Percentiles rank a stretch among this genome's conserved stretches.
These are phyloP conservation scores for Sporothrix phasma DNA, from an alignment of 2,329 filamentous ascomycete genomes.

Conservation along the genomic window DNA sequence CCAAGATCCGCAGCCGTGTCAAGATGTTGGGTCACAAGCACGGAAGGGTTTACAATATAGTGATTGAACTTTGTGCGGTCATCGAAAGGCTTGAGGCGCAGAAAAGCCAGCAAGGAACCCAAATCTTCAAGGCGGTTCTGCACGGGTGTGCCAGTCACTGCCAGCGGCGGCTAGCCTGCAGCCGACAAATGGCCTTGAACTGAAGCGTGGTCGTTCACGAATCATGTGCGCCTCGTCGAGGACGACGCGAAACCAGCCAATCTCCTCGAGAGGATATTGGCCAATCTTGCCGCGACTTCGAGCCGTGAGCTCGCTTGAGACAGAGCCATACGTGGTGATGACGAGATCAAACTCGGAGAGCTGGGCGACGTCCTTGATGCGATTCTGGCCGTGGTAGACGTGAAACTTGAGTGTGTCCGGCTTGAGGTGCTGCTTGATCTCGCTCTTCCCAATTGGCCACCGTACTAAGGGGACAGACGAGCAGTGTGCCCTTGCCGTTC, in stretches of 20 bases:
- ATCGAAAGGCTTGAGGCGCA: constrained; percentile 77
- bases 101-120: constrained; percentile 74
- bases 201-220: constrained; percentile 71
- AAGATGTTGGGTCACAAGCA: constrained; percentile 75
- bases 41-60: constrained; percentile 77
- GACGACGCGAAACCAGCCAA: constrained; percentile 89
- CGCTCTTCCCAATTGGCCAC: constrained; percentile 91
- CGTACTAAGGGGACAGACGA: constrained; percentile 83
- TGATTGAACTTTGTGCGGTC: constrained; percentile 65
- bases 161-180: constrained; percentile 78
- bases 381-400: constrained; percentile 75
- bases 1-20: constrained; percentile 74
- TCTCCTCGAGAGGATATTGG: constrained; percentile 57
- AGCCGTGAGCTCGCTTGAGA: constrained; percentile 65
- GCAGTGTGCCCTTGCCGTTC: constrained; percentile 70
- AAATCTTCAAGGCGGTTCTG: constrained; percentile 91
- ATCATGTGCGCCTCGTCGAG: constrained; percentile 94
- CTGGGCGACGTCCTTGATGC: constrained; percentile 57
- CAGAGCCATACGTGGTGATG: constrained; percentile 85
- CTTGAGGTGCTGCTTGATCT: constrained; percentile 73
- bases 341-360: constrained; percentile 72
- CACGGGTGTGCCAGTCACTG: constrained; percentile 91
- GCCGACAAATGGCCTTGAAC: constrained; percentile 72
- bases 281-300: constrained; percentile 52
- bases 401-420: constrained; percentile 58